Evolutionary conservation across 2,329 filamentous ascomycete genomes (phyloP), one percentile per base, ranked within the genome.

Genomic region (Epichloe typhina): DNA sequence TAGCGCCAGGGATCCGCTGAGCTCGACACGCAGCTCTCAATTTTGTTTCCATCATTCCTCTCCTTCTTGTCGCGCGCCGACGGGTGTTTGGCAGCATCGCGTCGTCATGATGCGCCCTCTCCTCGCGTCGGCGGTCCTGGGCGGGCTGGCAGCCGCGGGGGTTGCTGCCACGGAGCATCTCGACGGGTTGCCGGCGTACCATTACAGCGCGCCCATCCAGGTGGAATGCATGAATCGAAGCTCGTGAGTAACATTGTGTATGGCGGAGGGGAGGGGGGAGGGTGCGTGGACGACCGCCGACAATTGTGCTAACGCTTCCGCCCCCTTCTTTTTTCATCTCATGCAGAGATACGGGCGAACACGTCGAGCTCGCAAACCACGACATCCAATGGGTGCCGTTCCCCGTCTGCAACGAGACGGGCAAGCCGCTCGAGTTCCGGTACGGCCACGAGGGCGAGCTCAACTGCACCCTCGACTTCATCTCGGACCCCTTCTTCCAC

Each of bases 371-470:
- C 64, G 75, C 77, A 37, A 75, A 83, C 56, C 84, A 93, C 62
- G 84, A 94, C 66, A 80, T 96, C 51, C 79, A 95, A 76, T 97
- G 93, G 76, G 83, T 93, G 43, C 88, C 91, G 39, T 97, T 97
- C 68, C 87, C 87, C 23, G 75, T 77, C 36, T 97, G 93, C 77
- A 86, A 89, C 68, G 93, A 97, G 69, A 97, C 93, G 12, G 75
- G 75, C 42, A 77, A 79, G 47, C 84, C 90, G 0, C 82, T 98
- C 60, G 82, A 93, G 61, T 83, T 98, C 65, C 77, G 80, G 66
- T 97, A 95, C 71, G 90, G 90, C 65, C 70, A 86, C 58, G 87
- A 91, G 64, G 71, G 69, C 69, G 89, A 95, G 64, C 69, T 88
- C 58, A 91, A 91, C 71, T 93, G 87, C 73, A 93, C 87, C 50